Evolutionary conservation across 2,329 filamentous ascomycete genomes (phyloP).

Genomic region (Cordyceps fumosorosea): DNA sequence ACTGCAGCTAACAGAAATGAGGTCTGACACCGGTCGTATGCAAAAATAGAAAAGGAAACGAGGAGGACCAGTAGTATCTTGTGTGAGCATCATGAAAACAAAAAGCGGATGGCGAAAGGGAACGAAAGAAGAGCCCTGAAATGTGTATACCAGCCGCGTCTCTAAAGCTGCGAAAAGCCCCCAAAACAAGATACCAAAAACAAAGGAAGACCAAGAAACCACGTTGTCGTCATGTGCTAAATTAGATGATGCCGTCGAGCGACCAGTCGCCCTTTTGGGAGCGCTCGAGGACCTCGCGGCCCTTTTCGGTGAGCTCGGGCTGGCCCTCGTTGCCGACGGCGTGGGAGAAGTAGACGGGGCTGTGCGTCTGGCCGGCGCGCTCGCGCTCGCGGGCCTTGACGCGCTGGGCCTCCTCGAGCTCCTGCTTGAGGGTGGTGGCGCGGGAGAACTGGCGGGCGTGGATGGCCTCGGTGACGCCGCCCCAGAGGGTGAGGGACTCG

Average conservation of each 20-base stretch:
- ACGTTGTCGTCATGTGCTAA: background rate
- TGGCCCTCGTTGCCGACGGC: constrained; percentile 48
- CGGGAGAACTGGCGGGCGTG: constrained; percentile 71
- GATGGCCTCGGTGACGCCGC: constrained; percentile 80
- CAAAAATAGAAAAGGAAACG: constrained; percentile 3
- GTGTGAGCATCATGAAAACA: background rate
- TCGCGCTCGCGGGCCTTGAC: constrained; percentile 78
- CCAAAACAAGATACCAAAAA: background rate
- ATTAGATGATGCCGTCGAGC: constrained; percentile 36
- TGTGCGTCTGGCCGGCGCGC: constrained; percentile 61
- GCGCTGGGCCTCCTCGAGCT: constrained; percentile 85
- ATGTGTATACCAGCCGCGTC: constrained; percentile 3
- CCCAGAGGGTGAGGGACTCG: constrained; percentile 86
- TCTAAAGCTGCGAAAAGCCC: background rate
- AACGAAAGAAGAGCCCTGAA: background rate
- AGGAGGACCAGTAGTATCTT: background rate
- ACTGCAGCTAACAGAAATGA: constrained; percentile 6
- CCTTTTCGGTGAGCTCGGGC: constrained; percentile 49
- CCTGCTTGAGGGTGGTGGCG: constrained; percentile 81
- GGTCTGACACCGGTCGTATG: constrained; percentile 10
- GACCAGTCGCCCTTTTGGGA: constrained; percentile 49
- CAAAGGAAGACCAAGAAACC: background rate
- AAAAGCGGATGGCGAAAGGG: background rate
- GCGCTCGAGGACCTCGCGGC: constrained; percentile 41
- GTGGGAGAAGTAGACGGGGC: constrained; percentile 80